Conservation (phyloP, 2,329 filamentous ascomycete species). For the Paecilomyces niveus region DNA sequence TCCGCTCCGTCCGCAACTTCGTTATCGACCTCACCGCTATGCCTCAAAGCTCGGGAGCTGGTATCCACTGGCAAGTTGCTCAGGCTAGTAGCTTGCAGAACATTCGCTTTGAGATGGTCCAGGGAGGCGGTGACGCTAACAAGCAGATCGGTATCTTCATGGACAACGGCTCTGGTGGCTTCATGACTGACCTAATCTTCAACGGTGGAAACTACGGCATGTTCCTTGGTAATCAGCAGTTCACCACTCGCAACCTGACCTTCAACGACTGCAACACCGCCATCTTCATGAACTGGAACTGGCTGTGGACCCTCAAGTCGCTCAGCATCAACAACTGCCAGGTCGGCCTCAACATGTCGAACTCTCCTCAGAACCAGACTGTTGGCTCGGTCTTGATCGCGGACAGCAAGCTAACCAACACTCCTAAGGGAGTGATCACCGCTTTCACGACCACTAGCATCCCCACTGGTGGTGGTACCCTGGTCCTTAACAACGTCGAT, state of each 20-base stretch:
- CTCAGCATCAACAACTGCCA: constrained; percentile 65
- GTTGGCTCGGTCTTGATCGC: constrained; percentile 80
- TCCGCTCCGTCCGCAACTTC: constrained; percentile 75
- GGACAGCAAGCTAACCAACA: constrained; percentile 73
- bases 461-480: constrained; percentile 66
- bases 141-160: constrained; percentile 73
- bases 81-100: constrained; percentile 76
- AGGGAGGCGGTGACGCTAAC: constrained; percentile 57
- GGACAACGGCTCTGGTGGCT: constrained; percentile 77
- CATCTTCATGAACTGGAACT: constrained; percentile 88
- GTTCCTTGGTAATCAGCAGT: constrained; percentile 81
- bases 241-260: constrained; percentile 72
- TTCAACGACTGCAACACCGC: constrained; percentile 79
- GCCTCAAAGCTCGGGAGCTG: constrained; percentile 55
- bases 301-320: constrained; percentile 75
- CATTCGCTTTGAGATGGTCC: constrained; percentile 71
- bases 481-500: constrained; percentile 86
- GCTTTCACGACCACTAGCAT: constrained; percentile 59
- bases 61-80: constrained; percentile 82
- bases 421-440: constrained; percentile 68
- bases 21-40: constrained; percentile 66
- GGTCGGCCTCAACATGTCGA: constrained; percentile 74
- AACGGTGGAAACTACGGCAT: constrained; percentile 72
- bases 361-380: constrained; percentile 57
- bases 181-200: constrained; percentile 77